phyloP scores from a whole-genome alignment of 768 basidiomycete genomes.

The Solioccasus polychromus region DNA sequence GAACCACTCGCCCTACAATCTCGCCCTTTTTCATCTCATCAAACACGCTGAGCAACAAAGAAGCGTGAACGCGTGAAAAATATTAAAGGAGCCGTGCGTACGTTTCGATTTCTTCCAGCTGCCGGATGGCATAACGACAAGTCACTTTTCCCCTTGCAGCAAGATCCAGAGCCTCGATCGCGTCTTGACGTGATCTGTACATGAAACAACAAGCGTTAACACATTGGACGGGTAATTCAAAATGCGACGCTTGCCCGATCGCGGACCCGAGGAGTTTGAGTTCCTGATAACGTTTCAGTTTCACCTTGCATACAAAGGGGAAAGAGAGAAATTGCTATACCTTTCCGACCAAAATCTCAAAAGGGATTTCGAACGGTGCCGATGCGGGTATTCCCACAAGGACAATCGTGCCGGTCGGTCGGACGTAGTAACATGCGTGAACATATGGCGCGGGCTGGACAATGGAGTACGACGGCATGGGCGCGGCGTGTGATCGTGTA shows the following conservation, averaged over 20 bases:
- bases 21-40: slow-evolving; percentile 17
- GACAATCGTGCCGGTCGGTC: slow-evolving; percentile 39
- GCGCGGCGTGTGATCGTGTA: too few relatives aligned
- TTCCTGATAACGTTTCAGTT: slow-evolving; percentile 9
- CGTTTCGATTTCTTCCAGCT: slow-evolving; percentile 29
- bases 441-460: slow-evolving; percentile 37
- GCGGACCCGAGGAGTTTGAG: slow-evolving; percentile 21
- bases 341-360: slow-evolving; percentile 32
- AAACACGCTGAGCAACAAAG: slow-evolving; percentile 23
- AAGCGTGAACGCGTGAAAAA: too few relatives aligned
- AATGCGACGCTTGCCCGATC: slow-evolving; percentile 13
- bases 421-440: slow-evolving; percentile 45
- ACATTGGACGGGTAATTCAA: too few relatives aligned
- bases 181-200: slow-evolving; percentile 41
- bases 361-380: slow-evolving; percentile 23
- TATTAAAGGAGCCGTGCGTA: slow-evolving; percentile 4
- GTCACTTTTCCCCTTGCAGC: slow-evolving; percentile 43
- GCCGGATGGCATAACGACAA: slow-evolving; percentile 24
- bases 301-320: background rate
- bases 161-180: slow-evolving; percentile 43
- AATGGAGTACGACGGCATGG: too few relatives aligned
- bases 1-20: slow-evolving; percentile 18
- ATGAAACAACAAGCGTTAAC: too few relatives aligned
- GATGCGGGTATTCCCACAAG: slow-evolving; percentile 39
- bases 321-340: background rate